Conservation (phyloP, 169 alveolate genomes). For the Ichthyophthirius multifiliis region DNA sequence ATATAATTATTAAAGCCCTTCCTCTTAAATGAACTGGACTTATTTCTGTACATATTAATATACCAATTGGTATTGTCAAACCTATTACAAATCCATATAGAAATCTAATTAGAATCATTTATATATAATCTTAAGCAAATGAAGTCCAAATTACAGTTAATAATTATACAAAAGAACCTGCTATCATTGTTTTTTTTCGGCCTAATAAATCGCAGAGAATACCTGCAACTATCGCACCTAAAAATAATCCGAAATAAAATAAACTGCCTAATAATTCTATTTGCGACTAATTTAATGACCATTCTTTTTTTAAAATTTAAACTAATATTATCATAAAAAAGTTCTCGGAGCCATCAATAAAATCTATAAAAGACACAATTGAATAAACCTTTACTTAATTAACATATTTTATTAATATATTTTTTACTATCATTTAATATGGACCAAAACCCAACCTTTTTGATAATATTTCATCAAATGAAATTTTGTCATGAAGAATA, state of each 20-base stretch:
- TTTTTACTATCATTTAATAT: not conserved
- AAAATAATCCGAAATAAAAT: constrained; percentile 13
- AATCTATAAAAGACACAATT: not conserved
- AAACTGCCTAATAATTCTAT: constrained; percentile 17
- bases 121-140: constrained; percentile 4
- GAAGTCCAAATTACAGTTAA: constrained; percentile 16
- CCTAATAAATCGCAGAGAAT: constrained; percentile 18
- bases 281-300: not conserved
- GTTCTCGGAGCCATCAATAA: not conserved
- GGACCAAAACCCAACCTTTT: constrained; percentile 6
- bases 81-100: constrained; percentile 13
- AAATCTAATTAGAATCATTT: not conserved
- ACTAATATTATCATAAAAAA: constrained; percentile 2
- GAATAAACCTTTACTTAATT: not conserved
- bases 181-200: constrained; percentile 2
- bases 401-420: no score
- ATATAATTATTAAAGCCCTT: not conserved
- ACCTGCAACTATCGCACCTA: constrained; percentile 29
- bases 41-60: constrained; percentile 18
- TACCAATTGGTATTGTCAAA: constrained; percentile 13
- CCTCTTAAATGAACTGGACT: constrained; percentile 29
- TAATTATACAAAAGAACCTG: constrained; percentile 18
- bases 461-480: constrained; percentile 31
- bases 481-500: not conserved
- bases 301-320: not conserved